Percentiles rank a stretch among this genome's conserved stretches.
These are phyloP conservation scores for Xylaria castorea DNA, from an alignment of 495 filamentous ascomycete species.

Conservation along the genomic window DNA sequence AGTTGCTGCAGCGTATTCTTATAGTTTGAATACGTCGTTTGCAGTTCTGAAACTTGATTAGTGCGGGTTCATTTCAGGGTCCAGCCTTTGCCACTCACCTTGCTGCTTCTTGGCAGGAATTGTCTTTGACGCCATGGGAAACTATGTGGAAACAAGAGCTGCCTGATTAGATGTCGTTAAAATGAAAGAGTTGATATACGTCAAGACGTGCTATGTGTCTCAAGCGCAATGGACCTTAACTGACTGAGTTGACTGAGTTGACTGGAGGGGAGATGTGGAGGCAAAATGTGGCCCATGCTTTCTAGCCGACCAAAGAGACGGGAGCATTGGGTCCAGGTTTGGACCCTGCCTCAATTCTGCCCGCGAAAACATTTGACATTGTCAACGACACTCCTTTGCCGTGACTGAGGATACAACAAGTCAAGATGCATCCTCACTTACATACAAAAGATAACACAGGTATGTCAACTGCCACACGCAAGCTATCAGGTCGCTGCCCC, in stretches of 20 bases:
- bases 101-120: constrained; percentile 76
- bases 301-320: constrained; percentile 8
- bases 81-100: constrained; percentile 59
- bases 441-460: constrained; percentile 90
- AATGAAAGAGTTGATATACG: background rate
- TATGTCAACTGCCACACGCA: constrained; percentile 45
- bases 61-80: constrained; percentile 28
- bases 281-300: constrained; percentile 42
- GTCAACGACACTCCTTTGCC: constrained; percentile 15
- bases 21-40: constrained; percentile 91
- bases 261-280: constrained; percentile 36
- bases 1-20: constrained; percentile 94
- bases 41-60: constrained; percentile 72
- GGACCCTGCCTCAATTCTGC: constrained; percentile 9
- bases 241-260: constrained; percentile 22
- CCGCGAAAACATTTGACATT: constrained; percentile 23
- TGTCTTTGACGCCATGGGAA: constrained; percentile 50
- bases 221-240: constrained; percentile 12
- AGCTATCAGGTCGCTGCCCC: constrained; percentile 7
- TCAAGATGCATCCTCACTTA: constrained; percentile 93
- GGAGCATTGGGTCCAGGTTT: constrained; percentile 6
- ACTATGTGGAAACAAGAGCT: background rate
- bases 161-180: background rate
- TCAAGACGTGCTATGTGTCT: constrained; percentile 20
- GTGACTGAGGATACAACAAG: background rate